These are phyloP conservation scores for Luzula sylvatica DNA, from an alignment of 176 grass and related monocot genomes.

Conservation along the genomic window DNA sequence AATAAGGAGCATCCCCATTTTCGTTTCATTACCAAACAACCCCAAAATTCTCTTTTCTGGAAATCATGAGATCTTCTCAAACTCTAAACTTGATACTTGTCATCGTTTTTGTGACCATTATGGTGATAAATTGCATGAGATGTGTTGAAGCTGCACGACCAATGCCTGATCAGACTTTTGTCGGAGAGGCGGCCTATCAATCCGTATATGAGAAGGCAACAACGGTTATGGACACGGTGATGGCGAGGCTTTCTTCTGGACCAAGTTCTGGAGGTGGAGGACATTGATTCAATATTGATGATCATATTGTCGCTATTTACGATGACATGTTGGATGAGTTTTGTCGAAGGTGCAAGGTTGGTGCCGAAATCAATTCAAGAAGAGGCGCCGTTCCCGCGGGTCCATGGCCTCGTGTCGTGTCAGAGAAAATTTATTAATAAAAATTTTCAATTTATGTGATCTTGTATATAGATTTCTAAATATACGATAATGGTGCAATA, in stretches of 20 bases:
- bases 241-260: background rate
- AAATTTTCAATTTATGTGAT: too few relatives aligned
- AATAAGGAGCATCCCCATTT: too few relatives aligned
- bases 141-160: background rate
- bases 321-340: background rate
- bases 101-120: background rate
- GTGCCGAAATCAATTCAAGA: background rate
- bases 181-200: background rate
- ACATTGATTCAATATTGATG: background rate
- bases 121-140: background rate
- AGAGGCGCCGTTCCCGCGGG: too few relatives aligned
- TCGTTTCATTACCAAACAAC: too few relatives aligned
- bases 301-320: background rate
- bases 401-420: too few relatives aligned
- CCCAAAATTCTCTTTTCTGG: too few relatives aligned
- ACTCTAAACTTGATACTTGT: too few relatives aligned
- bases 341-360: background rate
- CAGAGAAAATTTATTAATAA: too few relatives aligned
- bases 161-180: background rate
- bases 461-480: too few relatives aligned
- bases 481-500: too few relatives aligned
- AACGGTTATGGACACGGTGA: background rate
- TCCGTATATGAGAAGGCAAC: background rate
- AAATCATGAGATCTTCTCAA: too few relatives aligned
- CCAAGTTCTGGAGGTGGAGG: background rate